Conservation (phyloP, 2,329 filamentous ascomycete species). For the Domatiomyces globalis region DNA sequence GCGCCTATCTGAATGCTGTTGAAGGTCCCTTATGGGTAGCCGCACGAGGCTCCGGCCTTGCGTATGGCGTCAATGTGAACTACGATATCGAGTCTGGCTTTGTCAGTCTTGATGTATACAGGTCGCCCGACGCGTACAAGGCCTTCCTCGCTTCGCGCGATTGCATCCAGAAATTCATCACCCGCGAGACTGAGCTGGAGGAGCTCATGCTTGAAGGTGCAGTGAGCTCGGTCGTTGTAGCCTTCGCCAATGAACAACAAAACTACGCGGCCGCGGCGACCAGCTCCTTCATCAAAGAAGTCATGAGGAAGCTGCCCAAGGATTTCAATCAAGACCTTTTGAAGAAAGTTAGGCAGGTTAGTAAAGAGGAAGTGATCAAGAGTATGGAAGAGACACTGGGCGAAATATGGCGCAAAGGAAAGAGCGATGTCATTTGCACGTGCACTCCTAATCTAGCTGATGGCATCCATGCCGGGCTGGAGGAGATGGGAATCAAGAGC, state of each 20-base stretch:
- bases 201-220: slow-evolving; percentile 74
- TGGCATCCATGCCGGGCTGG: slow-evolving; percentile 60
- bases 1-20: slow-evolving; percentile 80
- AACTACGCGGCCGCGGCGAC: slow-evolving; percentile 72
- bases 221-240: slow-evolving; percentile 75
- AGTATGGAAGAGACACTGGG: slow-evolving; percentile 63
- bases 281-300: slow-evolving; percentile 68
- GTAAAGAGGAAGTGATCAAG: slow-evolving; percentile 58
- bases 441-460: slow-evolving; percentile 76
- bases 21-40: slow-evolving; percentile 92
- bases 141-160: slow-evolving; percentile 65
- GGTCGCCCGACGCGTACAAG: slow-evolving; percentile 76
- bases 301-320: slow-evolving; percentile 59
- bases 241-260: slow-evolving; percentile 74
- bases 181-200: slow-evolving; percentile 59
- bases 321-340: slow-evolving; percentile 69
- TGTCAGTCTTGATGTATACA: slow-evolving; percentile 73
- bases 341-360: slow-evolving; percentile 61
- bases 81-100: slow-evolving; percentile 66
- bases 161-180: slow-evolving; percentile 59
- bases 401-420: slow-evolving; percentile 65
- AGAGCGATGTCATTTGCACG: slow-evolving; percentile 73
- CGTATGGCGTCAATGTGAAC: slow-evolving; percentile 72
- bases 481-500: slow-evolving; percentile 62
- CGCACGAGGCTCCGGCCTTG: slow-evolving; percentile 81